These are phyloP conservation scores for Nemania sp. DNA, from an alignment of 2,329 filamentous ascomycete genomes.

Conservation along the genomic window DNA sequence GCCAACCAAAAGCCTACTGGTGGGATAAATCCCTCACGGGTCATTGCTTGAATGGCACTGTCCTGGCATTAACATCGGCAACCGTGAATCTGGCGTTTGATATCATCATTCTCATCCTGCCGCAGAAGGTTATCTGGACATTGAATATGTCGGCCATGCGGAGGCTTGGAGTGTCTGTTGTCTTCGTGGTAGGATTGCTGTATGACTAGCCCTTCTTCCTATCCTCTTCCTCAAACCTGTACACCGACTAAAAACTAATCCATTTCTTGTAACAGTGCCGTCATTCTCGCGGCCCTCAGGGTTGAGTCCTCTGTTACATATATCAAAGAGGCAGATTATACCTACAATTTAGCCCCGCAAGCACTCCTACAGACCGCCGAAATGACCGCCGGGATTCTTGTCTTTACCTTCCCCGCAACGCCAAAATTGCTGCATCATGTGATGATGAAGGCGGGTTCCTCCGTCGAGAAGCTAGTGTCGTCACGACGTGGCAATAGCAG, in stretches of 20 bases:
- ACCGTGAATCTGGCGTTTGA: conserved; percentile 15
- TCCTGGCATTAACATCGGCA: conserved; percentile 21
- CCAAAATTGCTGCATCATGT: conserved; percentile 9
- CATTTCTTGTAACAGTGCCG: conserved; percentile 22
- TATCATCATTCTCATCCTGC: conserved; percentile 9
- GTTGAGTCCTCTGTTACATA: conserved; percentile 24
- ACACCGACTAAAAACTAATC: conserved; percentile 18
- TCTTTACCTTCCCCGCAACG: conserved; percentile 27
- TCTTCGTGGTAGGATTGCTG: conserved; percentile 50
- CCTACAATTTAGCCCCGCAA: conserved; percentile 22
- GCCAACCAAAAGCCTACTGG: conserved; percentile 20
- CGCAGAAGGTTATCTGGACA: conserved; percentile 21
- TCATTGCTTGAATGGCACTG: conserved; percentile 18
- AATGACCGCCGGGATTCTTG: conserved; percentile 31
- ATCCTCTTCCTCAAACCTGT: conserved; percentile 14
- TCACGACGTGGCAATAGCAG: conserved; percentile 6
- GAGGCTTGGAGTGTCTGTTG: conserved; percentile 48
- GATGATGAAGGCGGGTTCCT: conserved; percentile 3
- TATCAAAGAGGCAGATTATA: conserved; percentile 20
- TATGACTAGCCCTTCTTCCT: conserved; percentile 21
- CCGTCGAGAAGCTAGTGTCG: conserved; percentile 2
- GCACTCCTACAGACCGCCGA: conserved; percentile 28
- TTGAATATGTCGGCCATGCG: conserved; percentile 48
- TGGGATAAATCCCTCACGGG: conserved; percentile 33
- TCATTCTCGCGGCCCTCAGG: conserved; percentile 18